Evolutionary conservation across 352 stramenopile species (phyloP).

Genomic region (Pythium apleroticum): DNA sequence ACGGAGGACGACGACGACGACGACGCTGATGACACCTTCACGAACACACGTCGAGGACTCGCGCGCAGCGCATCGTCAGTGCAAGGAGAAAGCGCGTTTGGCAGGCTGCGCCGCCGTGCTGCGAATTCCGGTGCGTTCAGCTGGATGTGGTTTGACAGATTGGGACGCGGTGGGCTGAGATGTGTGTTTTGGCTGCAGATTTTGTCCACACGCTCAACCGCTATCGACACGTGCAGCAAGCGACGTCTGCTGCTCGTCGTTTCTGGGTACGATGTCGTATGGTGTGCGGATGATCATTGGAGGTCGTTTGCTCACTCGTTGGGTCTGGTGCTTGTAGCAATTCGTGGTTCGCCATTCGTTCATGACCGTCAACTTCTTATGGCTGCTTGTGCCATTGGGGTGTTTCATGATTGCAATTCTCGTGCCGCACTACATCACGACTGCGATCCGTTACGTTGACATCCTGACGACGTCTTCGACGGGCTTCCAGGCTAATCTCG

Average conservation of each 20-base stretch:
- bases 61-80: neutral
- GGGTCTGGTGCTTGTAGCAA: constrained; percentile 15
- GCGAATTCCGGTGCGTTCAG: constrained; percentile 15
- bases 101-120: constrained; percentile 4
- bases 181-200: constrained; percentile 14
- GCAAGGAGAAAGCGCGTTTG: constrained; percentile 15
- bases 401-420: constrained; percentile 73
- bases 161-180: too few species aligned
- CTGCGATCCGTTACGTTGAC: constrained; percentile 68
- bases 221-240: constrained; percentile 26
- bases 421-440: constrained; percentile 69
- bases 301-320: neutral
- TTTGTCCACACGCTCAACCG: constrained; percentile 18
- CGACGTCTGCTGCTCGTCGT: constrained; percentile 30
- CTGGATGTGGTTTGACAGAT: neutral
- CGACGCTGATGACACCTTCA: neutral
- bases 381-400: constrained; percentile 64
- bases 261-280: constrained; percentile 38
- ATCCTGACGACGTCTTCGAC: constrained; percentile 48
- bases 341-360: constrained; percentile 64
- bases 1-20: constrained; percentile 19
- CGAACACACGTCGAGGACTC: neutral
- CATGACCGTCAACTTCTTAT: constrained; percentile 73
- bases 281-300: neutral
- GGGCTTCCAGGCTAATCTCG: constrained; percentile 28